A percentile compares a stretch with the other conserved stretches of the same genome.
Conservation (phyloP, 257 asterid species). For the Solanum chiquidenum region DNA sequence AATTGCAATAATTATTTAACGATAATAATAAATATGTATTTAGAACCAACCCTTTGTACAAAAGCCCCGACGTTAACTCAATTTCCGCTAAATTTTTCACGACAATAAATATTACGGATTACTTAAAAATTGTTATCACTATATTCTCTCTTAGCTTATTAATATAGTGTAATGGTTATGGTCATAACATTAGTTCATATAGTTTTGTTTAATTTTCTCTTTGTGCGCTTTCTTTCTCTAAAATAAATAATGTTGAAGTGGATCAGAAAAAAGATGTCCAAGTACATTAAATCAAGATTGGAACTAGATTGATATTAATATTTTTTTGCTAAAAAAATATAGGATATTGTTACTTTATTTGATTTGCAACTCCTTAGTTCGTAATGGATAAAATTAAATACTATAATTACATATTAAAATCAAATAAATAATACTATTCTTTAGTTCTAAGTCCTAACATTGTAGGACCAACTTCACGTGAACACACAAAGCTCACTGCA, state of each 20-base stretch:
- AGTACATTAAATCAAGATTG: slow-evolving; percentile 49
- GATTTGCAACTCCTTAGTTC: slow-evolving; percentile 25
- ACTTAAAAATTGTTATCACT: too few relatives aligned
- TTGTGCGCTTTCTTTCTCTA: neutral
- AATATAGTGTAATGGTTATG: neutral
- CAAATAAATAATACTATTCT: slow-evolving; percentile 12
- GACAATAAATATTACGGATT: neutral
- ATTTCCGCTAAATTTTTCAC: neutral
- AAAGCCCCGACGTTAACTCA: too few relatives aligned
- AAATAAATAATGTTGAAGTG: neutral
- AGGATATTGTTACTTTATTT: slow-evolving; percentile 17
- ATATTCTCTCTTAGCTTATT: too few relatives aligned
- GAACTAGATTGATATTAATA: slow-evolving; percentile 18
- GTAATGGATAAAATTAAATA: slow-evolving; percentile 24
- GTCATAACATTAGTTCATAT: neutral
- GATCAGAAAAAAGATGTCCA: slow-evolving; percentile 19
- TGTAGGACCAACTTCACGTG: slow-evolving; percentile 92
- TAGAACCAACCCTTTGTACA: too few relatives aligned
- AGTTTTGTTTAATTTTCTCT: neutral
- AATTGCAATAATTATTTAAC: too few relatives aligned
- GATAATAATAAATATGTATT: too few relatives aligned
- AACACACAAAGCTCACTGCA: slow-evolving; percentile 38
- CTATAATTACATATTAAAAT: slow-evolving; percentile 11
- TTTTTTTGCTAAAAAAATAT: neutral
- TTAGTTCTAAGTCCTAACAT: neutral